Conservation (phyloP, 768 basidiomycete genomes). For the Boletellus sp. region DNA sequence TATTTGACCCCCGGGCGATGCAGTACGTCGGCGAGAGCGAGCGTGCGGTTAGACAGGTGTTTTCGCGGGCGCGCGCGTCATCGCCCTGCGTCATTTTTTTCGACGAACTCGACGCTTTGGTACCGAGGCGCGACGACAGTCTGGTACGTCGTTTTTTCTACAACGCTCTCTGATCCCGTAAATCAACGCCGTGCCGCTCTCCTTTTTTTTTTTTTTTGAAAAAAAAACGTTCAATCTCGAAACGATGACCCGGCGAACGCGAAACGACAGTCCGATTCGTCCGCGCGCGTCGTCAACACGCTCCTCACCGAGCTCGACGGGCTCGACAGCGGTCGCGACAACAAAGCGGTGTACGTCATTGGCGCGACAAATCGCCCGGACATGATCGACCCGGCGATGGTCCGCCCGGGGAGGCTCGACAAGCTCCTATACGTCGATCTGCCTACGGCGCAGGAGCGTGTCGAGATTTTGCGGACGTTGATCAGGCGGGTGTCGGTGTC, state of each 20-base stretch:
- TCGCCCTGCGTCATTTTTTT: constrained; percentile 95
- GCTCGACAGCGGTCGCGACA: constrained; percentile 52
- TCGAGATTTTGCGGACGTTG: constrained; percentile 80
- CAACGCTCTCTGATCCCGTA: no score
- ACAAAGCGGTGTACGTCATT: constrained; percentile 88
- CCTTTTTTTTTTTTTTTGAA: not conserved
- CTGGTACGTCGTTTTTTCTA: constrained; percentile 49
- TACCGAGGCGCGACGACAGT: constrained; percentile 85
- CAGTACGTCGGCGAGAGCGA: constrained; percentile 99
- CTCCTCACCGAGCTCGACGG: constrained; percentile 93
- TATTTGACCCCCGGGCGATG: not conserved
- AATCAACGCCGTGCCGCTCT: no score
- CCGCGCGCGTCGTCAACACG: constrained; percentile 87
- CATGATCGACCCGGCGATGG: constrained; percentile 98
- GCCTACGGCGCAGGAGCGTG: constrained; percentile 67
- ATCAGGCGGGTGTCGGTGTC: constrained; percentile 64
- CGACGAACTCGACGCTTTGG: constrained; percentile 90
- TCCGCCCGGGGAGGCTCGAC: constrained; percentile 91
- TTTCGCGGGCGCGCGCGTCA: constrained; percentile 89
- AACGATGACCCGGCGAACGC: not conserved
- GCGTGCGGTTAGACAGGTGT: constrained; percentile 90
- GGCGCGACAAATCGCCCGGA: constrained; percentile 94
- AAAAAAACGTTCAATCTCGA: no score
- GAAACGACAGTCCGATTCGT: constrained; percentile 69
- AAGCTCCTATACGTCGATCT: constrained; percentile 93